These are phyloP conservation scores for Arthrinium puccinioides DNA, from an alignment of 2,329 filamentous ascomycete genomes.

Conservation along the genomic window DNA sequence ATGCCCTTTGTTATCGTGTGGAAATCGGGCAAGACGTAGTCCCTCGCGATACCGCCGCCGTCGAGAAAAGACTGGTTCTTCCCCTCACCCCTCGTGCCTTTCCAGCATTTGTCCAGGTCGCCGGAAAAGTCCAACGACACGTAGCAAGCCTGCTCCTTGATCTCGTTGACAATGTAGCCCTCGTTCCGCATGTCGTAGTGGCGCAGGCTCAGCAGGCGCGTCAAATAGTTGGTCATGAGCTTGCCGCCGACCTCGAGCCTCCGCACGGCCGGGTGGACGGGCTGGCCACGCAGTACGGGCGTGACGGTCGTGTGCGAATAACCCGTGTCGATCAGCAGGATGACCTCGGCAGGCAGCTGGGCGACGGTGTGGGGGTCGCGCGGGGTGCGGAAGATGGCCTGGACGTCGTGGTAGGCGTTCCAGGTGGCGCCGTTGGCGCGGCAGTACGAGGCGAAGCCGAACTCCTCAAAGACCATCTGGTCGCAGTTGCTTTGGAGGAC, in stretches of 20 bases:
- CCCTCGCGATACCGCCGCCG: slow-evolving; percentile 63
- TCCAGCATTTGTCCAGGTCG: slow-evolving; percentile 82
- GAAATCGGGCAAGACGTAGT: slow-evolving; percentile 87
- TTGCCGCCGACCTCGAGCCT: slow-evolving; percentile 89
- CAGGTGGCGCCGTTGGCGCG: slow-evolving; percentile 65
- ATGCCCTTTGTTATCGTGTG: slow-evolving; percentile 55
- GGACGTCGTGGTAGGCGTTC: slow-evolving; percentile 76
- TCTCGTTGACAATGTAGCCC: slow-evolving; percentile 86
- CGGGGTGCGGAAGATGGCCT: slow-evolving; percentile 58
- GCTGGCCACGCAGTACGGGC: slow-evolving; percentile 72
- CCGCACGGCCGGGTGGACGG: slow-evolving; percentile 73
- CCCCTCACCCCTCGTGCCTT: slow-evolving; percentile 55
- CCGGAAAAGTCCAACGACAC: slow-evolving; percentile 68
- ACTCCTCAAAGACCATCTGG: slow-evolving; percentile 96
- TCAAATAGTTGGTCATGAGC: slow-evolving; percentile 85
- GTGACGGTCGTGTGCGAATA: slow-evolving; percentile 92
- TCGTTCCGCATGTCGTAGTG: slow-evolving; percentile 97
- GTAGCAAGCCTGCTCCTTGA: slow-evolving; percentile 87
- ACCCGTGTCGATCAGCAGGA: slow-evolving; percentile 85
- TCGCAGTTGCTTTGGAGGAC: slow-evolving; percentile 84
- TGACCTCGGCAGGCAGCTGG: slow-evolving; percentile 61
- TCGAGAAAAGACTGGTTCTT: slow-evolving; percentile 39
- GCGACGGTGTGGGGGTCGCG: slow-evolving; percentile 34
- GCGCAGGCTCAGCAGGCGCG: slow-evolving; percentile 79
- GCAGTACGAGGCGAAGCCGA: slow-evolving; percentile 82